phyloP scores from a whole-genome alignment of 2,329 filamentous ascomycete genomes.

The Colletotrichum coccodes region DNA sequence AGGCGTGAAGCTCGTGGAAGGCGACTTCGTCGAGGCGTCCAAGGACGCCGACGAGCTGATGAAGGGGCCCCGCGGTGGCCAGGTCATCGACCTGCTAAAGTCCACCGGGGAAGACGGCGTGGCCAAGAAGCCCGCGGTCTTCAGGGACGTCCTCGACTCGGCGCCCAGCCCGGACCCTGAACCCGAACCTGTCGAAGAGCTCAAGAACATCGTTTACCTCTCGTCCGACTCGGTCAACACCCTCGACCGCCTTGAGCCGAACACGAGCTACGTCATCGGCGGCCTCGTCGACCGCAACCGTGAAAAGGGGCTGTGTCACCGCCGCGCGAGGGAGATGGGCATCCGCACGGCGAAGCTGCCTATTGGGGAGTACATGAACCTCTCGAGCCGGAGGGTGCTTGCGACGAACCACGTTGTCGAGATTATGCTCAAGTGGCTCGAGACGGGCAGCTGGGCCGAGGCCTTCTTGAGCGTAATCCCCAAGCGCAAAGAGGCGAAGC shows the following conservation, averaged over 20 bases:
- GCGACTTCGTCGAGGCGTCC: slow-evolving; percentile 78
- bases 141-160: slow-evolving; percentile 43
- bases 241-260: slow-evolving; percentile 83
- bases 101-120: slow-evolving; percentile 40
- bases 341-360: slow-evolving; percentile 91
- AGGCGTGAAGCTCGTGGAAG: slow-evolving; percentile 76
- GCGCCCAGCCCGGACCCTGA: slow-evolving; percentile 44
- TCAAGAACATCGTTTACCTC: slow-evolving; percentile 78
- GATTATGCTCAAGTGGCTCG: slow-evolving; percentile 95
- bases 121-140: slow-evolving; percentile 40
- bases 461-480: slow-evolving; percentile 92
- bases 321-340: slow-evolving; percentile 76
- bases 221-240: slow-evolving; percentile 91
- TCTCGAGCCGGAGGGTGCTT: slow-evolving; percentile 86
- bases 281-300: slow-evolving; percentile 96
- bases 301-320: slow-evolving; percentile 94
- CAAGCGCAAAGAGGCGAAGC: slow-evolving; percentile 83
- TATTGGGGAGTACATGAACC: slow-evolving; percentile 94
- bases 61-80: slow-evolving; percentile 64
- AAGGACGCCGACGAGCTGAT: slow-evolving; percentile 75
- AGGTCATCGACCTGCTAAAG: slow-evolving; percentile 68
- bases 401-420: slow-evolving; percentile 97
- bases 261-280: slow-evolving; percentile 92
- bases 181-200: slow-evolving; percentile 45
- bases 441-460: slow-evolving; percentile 89